Evolutionary conservation across 345 rosid species (phyloP), one percentile per base, ranked within the genome.

Genomic region (Mallotus nudiflorus): DNA sequence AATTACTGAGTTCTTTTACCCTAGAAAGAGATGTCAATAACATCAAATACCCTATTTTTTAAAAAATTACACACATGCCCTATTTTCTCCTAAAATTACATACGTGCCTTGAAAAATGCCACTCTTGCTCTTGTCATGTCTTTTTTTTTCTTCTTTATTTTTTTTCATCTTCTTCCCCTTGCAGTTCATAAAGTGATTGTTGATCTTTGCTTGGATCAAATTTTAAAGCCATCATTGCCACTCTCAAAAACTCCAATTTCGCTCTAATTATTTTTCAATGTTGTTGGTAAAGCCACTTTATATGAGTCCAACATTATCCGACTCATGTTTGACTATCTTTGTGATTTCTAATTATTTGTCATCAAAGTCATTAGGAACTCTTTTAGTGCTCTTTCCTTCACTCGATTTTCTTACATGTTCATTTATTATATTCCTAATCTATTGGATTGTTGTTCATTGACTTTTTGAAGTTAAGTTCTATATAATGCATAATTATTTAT

Each of bases 341-440:
- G 75, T 46, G 86, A 88, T 65, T 46, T 87, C 60, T 93, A 88
- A 53, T 76, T 82, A 45, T 81, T 87, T 1, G 67, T 88, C 51
- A 76, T 82, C 40, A 82, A 74, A 72, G 87, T 81, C 76, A 51
- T 94, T 84, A 96, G 97, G 39, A 76, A 71, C 35, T 62, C 87
- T 18, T 85, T 86, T 11, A 84, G 65, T 25, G 93, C 86, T 68
- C 59, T 84, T 83, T 79, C 88, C 62, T 90, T 91, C 67, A 89
- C 93, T 14, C 92, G 97, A 66, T 94, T 94, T 70, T 84, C 89
- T 73, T 73, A 75, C 85, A 83, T 83, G 97, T 93, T 33, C 60
- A 61, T 25, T 11, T 18, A 29, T 39, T 42, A 42, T 42, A 42
- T 11, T 54, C n/a, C n/a, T 50, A 24, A 50, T 27, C 6, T n/a